These are phyloP conservation scores for Coemansia umbellata DNA, from an alignment of 192 early-diverging fungal genomes.

Conservation along the genomic window DNA sequence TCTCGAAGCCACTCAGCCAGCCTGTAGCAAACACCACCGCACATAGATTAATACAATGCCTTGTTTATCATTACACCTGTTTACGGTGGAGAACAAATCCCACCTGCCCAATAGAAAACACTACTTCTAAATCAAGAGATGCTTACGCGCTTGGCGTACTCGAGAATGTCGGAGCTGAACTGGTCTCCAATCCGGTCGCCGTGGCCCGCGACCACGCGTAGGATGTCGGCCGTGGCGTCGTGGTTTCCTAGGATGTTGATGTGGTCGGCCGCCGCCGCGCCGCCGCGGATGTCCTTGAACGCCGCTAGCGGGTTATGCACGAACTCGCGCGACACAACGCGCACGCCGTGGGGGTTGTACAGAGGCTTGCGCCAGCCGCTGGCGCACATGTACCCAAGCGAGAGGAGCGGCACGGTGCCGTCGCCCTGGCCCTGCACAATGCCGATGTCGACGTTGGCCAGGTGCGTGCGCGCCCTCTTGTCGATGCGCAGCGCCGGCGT, in stretches of 20 bases:
- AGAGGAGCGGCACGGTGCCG: conserved; percentile 83
- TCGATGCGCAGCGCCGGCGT: conserved; percentile 30
- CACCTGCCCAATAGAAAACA: too few species aligned
- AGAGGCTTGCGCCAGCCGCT: conserved; percentile 75
- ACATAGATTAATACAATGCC: not conserved
- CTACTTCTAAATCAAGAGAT: conserved; percentile 20
- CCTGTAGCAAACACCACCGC: conserved; percentile 6
- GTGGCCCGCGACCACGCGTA: conserved; percentile 53
- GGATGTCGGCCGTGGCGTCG: conserved; percentile 58
- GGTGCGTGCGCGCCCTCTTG: conserved; percentile 19
- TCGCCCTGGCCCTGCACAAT: conserved; percentile 76
- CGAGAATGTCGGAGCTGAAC: conserved; percentile 45
- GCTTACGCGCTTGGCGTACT: conserved; percentile 36
- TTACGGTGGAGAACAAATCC: too few species aligned
- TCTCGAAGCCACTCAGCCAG: conserved; percentile 15
- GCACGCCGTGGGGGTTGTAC: conserved; percentile 75
- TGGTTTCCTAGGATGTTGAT: conserved; percentile 85
- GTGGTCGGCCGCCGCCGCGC: conserved; percentile 74
- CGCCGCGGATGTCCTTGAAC: conserved; percentile 67
- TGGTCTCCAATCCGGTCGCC: conserved; percentile 34
- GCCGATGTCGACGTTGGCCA: conserved; percentile 54
- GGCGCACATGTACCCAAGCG: conserved; percentile 84
- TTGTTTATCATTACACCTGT: too few species aligned
- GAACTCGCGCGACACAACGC: conserved; percentile 72
- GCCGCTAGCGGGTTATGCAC: conserved; percentile 53